A percentile compares a stretch with the other conserved stretches of the same genome.
Conservation (phyloP, 2,329 filamentous ascomycete genomes). For the Sarocladium strictum region DNA sequence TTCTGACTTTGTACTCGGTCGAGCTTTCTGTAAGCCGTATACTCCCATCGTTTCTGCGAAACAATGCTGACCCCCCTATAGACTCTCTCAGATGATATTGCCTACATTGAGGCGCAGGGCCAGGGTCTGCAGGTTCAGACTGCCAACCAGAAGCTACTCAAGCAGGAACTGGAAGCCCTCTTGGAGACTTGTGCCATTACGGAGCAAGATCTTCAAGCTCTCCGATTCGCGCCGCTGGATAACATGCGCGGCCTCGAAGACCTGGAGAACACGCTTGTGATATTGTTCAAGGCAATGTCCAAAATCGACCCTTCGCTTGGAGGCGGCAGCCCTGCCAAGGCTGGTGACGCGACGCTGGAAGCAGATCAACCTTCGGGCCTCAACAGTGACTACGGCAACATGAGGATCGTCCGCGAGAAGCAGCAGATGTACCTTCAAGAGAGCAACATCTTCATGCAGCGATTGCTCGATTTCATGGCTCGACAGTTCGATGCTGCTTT, state of each 20-base stretch:
- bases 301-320: slow-evolving; percentile 84
- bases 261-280: slow-evolving; percentile 71
- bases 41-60: background rate
- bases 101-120: slow-evolving; percentile 94
- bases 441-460: slow-evolving; percentile 68
- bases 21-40: slow-evolving; percentile 70
- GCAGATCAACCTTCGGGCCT: slow-evolving; percentile 42
- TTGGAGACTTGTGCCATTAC: slow-evolving; percentile 89
- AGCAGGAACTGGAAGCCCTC: slow-evolving; percentile 82
- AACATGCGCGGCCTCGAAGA: slow-evolving; percentile 64
- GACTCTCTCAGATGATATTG: slow-evolving; percentile 92
- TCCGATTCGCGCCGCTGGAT: slow-evolving; percentile 69
- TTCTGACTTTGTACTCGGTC: slow-evolving; percentile 89
- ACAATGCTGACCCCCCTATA: slow-evolving; percentile 30
- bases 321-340: slow-evolving; percentile 40
- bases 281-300: slow-evolving; percentile 84
- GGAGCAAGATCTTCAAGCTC: slow-evolving; percentile 62
- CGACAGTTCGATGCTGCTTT: slow-evolving; percentile 73
- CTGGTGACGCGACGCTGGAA: slow-evolving; percentile 40
- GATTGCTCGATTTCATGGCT: slow-evolving; percentile 76
- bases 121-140: slow-evolving; percentile 96
- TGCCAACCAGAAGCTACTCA: slow-evolving; percentile 90
- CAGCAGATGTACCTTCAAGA: slow-evolving; percentile 81
- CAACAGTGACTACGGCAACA: slow-evolving; percentile 74
- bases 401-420: slow-evolving; percentile 93